Evolutionary conservation across 352 stramenopile genomes (phyloP), one percentile per base, ranked within the genome.

Genomic region (Pythium rishiriense): DNA sequence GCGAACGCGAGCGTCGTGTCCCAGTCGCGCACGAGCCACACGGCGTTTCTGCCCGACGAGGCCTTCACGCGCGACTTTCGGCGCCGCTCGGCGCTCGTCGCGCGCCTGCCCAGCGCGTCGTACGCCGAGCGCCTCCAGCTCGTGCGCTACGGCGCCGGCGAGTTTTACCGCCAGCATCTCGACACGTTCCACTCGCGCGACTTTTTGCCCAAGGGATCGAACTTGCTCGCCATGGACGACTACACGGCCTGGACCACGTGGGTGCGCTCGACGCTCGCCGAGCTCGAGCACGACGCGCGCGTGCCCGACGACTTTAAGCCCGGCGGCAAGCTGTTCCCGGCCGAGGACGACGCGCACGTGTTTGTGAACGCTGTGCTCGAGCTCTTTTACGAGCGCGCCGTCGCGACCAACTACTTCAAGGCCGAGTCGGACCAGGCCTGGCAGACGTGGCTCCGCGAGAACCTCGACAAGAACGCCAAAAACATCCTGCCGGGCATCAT

Each of bases 121-220:
- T 93, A 78, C 64, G 80, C 71, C 5, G 86, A 93, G 55, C 76
- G 78, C 0, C 68, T 95, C 53, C 86, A 95, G 54, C 73, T 93
- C 29, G 84, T 95, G 14, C 83, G 83, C 0, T 95, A 95, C 43
- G 80, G 56, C 9, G 82, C 83, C 33, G 86, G 86, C 12, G 81
- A 95, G 57, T 93, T 95, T 57, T 93, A 92, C 69, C 82, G 83
- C 25, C 72, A 90, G 74, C 85, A 93, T 55, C 70, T 90, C 21
- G 86, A 95, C 55, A 93, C 83, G 41, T 95, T 95, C 53, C 77
- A 91, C 64, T 88, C 83, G 43, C 73, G 76, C 2, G 69, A 93
- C 4, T 85, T 93, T 41, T 26, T 93, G 26, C 85, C 85, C 1
- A 89, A 88, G 48, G 70, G 55, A 6, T 47, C 63, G 12, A 57